Evolutionary conservation across 345 rosid species (phyloP).

Genomic region (Salix viminalis): DNA sequence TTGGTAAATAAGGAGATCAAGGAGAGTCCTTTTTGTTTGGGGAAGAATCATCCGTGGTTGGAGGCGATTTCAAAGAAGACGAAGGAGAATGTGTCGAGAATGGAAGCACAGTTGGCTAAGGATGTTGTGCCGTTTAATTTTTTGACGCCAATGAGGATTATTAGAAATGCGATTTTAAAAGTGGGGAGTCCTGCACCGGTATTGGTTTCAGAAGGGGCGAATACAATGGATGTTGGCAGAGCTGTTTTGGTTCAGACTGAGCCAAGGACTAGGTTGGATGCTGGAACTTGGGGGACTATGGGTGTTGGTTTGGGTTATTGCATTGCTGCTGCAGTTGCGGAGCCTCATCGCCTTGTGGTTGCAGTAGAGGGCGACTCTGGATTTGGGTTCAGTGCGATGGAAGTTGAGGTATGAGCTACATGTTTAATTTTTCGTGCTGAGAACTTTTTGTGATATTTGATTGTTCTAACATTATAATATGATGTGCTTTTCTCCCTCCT

Average conservation of each 20-base stretch:
- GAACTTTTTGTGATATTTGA: background rate
- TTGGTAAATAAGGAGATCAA: constrained; percentile 73
- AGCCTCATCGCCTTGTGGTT: constrained; percentile 76
- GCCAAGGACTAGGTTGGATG: constrained; percentile 97
- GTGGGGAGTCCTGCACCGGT: constrained; percentile 81
- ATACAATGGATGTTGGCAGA: constrained; percentile 97
- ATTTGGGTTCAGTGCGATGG: constrained; percentile 97
- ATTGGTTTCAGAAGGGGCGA: constrained; percentile 90
- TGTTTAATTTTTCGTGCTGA: background rate
- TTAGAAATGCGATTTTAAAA: constrained; percentile 71
- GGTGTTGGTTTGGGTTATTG: constrained; percentile 99
- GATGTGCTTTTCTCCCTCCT: background rate
- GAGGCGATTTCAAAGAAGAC: constrained; percentile 67
- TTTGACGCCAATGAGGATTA: constrained; percentile 90
- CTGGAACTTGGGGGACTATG: constrained; percentile 99
- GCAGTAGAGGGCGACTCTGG: constrained; percentile 99
- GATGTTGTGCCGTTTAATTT: constrained; percentile 94
- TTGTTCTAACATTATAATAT: background rate
- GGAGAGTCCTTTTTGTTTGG: constrained; percentile 85
- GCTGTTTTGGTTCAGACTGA: constrained; percentile 90
- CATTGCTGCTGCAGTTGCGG: constrained; percentile 95
- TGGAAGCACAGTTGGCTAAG: constrained; percentile 82
- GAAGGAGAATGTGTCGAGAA: constrained; percentile 59
- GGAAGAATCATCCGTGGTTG: constrained; percentile 75
- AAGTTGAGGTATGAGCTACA: constrained; percentile 71